A percentile compares a stretch with the other conserved stretches of the same genome.
Conservation (phyloP, 441 rosid species). For the Breynia disticha region DNA sequence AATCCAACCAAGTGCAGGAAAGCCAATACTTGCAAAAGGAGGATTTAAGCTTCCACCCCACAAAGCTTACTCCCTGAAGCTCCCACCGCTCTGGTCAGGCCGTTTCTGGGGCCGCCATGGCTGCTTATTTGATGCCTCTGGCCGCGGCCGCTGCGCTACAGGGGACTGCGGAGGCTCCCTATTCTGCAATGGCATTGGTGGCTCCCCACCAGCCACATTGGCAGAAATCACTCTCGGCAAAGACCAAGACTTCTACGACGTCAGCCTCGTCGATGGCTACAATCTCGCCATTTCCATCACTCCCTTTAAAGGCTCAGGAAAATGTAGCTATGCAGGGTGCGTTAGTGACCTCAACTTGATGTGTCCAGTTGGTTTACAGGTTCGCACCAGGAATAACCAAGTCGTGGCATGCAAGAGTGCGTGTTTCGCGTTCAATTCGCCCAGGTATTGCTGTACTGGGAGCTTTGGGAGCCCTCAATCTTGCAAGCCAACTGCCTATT, state of each 20-base stretch:
- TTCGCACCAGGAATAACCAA: slow-evolving; percentile 40
- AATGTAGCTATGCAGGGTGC: slow-evolving; percentile 88
- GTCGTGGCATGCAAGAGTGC: slow-evolving; percentile 93
- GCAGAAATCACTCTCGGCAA: slow-evolving; percentile 78
- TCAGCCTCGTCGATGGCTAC: slow-evolving; percentile 85
- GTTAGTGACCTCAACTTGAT: slow-evolving; percentile 67
- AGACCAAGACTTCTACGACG: slow-evolving; percentile 82
- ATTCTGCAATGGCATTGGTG: slow-evolving; percentile 72
- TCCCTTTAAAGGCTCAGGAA: slow-evolving; percentile 64
- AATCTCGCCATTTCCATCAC: slow-evolving; percentile 65
- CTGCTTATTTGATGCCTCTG: slow-evolving; percentile 58
- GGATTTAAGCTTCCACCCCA: slow-evolving; percentile 68
- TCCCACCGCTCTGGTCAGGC: slow-evolving; percentile 87
- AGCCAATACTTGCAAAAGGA: slow-evolving; percentile 63
- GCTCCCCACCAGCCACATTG: slow-evolving; percentile 83
- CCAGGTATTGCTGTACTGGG: slow-evolving; percentile 87
- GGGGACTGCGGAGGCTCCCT: slow-evolving; percentile 87
- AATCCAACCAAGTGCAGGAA: slow-evolving; percentile 79
- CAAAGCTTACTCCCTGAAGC: slow-evolving; percentile 44
- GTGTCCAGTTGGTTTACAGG: slow-evolving; percentile 84
- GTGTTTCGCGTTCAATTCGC: slow-evolving; percentile 78
- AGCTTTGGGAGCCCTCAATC: slow-evolving; percentile 57
- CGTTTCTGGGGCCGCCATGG: slow-evolving; percentile 97
- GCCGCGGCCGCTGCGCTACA: slow-evolving; percentile 73
- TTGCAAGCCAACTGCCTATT: slow-evolving; percentile 88